Conservation (phyloP, 1,284 basidiomycete genomes). For the Cutaneotrichosporon spelunceum region DNA sequence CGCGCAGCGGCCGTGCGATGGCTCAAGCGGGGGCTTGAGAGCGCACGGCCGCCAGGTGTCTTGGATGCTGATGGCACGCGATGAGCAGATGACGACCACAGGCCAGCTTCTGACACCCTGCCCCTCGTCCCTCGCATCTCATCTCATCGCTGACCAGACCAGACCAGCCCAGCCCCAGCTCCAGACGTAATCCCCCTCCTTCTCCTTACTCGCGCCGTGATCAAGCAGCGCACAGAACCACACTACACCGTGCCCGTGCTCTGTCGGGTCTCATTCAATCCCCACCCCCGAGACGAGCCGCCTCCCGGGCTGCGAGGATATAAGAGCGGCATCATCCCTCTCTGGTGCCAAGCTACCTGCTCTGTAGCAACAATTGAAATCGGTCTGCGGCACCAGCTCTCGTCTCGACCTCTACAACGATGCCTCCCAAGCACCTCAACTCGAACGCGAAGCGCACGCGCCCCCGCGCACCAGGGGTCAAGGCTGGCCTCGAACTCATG, state of each 20-base stretch:
- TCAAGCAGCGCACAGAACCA: no score
- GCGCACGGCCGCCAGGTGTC: constrained; percentile 3
- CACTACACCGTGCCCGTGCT: no score
- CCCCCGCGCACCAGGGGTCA: constrained; percentile 9
- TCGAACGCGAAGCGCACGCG: constrained; percentile 9
- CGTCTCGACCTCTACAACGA: constrained; percentile 2
- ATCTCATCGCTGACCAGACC: background rate
- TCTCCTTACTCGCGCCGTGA: no score
- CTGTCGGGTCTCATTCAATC: background rate
- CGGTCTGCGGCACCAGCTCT: constrained; percentile 11
- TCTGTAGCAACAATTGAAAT: constrained; percentile 7
- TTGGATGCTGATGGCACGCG: background rate
- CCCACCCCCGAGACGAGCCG: background rate
- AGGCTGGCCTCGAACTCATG: constrained; percentile 19
- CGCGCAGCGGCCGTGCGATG: constrained; percentile 2
- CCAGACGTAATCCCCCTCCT: no score
- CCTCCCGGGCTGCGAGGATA: background rate
- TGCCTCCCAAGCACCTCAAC: constrained; percentile 12
- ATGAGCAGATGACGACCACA: background rate
- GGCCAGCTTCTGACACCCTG: background rate
- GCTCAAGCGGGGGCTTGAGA: constrained; percentile 6
- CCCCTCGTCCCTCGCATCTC: background rate
- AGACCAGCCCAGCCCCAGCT: background rate
- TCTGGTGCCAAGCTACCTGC: background rate
- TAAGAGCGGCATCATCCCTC: background rate